Evolutionary conservation across 1,284 basidiomycete genomes (phyloP).

Genomic region (Cutaneotrichosporon mucoides): DNA sequence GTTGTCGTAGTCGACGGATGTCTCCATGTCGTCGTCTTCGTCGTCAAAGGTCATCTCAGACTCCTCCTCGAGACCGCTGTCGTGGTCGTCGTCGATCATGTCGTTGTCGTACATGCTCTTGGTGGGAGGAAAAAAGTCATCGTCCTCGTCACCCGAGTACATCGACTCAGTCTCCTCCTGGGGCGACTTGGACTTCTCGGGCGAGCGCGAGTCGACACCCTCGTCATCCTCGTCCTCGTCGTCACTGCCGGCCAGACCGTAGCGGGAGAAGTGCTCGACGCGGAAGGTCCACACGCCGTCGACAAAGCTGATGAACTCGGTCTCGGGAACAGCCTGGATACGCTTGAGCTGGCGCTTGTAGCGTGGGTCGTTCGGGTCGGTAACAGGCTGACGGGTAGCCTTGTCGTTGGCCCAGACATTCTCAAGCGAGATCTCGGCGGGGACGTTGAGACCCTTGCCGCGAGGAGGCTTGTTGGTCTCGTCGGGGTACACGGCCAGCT

Average conservation of each 20-base stretch:
- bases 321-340: constrained; percentile 78
- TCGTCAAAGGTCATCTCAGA: constrained; percentile 9
- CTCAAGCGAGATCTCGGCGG: constrained; percentile 72
- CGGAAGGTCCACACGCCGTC: constrained; percentile 88
- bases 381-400: constrained; percentile 84
- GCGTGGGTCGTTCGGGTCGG: constrained; percentile 69
- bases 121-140: constrained; percentile 40
- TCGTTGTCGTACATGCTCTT: constrained; percentile 34
- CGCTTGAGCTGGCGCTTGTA: constrained; percentile 75
- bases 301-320: constrained; percentile 76
- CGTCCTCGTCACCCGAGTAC: constrained; percentile 23
- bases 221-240: constrained; percentile 39
- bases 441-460: constrained; percentile 85
- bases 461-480: constrained; percentile 71
- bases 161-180: constrained; percentile 3
- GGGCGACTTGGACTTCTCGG: constrained; percentile 6
- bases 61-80: constrained; percentile 24
- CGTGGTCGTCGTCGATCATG: constrained; percentile 20
- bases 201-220: constrained; percentile 9
- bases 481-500: constrained; percentile 91
- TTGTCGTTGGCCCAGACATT: constrained; percentile 89
- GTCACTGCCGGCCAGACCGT: constrained; percentile 46
- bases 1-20: constrained; percentile 32
- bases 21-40: constrained; percentile 16
- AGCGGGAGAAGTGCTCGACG: constrained; percentile 76